phyloP scores from a whole-genome alignment of 169 alveolate species.

The Plasmodium vivax region DNA sequence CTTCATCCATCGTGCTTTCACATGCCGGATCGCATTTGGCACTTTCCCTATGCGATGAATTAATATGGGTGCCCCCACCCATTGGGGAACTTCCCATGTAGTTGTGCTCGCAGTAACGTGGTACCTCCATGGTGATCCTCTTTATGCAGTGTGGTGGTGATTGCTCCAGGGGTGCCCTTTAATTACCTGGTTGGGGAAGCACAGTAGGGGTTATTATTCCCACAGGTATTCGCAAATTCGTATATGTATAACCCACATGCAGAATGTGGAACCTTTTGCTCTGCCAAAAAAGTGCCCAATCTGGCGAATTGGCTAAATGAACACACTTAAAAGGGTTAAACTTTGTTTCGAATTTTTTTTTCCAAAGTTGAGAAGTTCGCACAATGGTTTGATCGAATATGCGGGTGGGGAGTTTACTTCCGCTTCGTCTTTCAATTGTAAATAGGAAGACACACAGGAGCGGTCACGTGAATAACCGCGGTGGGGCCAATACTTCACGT shows the following conservation, averaged over 20 bases:
- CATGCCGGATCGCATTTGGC: background rate
- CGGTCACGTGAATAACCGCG: background rate
- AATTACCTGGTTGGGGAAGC: background rate
- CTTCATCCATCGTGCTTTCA: background rate
- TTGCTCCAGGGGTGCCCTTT: background rate
- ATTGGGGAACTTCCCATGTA: background rate
- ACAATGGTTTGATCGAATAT: background rate
- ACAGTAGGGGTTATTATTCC: background rate
- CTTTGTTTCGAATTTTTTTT: background rate
- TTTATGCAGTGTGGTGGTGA: background rate
- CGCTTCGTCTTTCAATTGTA: background rate
- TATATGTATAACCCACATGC: background rate
- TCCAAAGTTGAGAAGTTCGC: background rate
- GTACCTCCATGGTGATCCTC: background rate
- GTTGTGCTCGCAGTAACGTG: background rate
- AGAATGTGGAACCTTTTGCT: background rate
- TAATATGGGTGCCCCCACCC: background rate
- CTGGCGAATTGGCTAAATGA: background rate
- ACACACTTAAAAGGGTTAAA: background rate
- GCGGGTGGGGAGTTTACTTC: background rate
- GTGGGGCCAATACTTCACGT: background rate
- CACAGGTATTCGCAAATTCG: background rate
- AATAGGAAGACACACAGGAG: background rate
- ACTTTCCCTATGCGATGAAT: background rate
- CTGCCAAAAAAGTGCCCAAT: background rate